Percentiles rank a stretch among this genome's conserved stretches.
Evolutionary conservation across 768 basidiomycete species (phyloP).

Genomic region (Amanita pallidorosea): DNA sequence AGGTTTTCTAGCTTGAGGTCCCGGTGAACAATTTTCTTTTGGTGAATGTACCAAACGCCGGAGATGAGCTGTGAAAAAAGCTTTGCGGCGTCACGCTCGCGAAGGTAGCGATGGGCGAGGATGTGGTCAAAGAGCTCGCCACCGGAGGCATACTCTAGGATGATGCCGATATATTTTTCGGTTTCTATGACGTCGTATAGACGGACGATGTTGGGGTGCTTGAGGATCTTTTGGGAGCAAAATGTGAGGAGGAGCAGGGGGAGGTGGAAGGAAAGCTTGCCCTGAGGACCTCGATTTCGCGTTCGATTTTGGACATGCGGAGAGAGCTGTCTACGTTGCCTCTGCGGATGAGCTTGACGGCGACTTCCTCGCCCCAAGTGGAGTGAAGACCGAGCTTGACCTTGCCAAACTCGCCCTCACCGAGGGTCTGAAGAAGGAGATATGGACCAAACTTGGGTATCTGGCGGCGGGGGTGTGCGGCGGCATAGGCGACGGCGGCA

Average conservation of each 20-base stretch:
- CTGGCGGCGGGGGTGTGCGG: constrained; percentile 74
- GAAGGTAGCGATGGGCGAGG: constrained; percentile 91
- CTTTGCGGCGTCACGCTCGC: constrained; percentile 88
- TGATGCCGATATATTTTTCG: constrained; percentile 99
- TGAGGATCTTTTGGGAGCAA: constrained; percentile 53
- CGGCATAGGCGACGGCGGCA: constrained; percentile 72
- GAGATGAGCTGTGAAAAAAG: constrained; percentile 98
- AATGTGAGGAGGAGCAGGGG: background rate
- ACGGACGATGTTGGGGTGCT: constrained; percentile 97
- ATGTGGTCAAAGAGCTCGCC: constrained; percentile 99
- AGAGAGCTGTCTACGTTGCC: constrained; percentile 83
- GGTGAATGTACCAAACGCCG: constrained; percentile 97
- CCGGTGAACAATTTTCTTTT: constrained; percentile 98
- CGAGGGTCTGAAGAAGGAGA: constrained; percentile 88
- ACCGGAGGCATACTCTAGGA: constrained; percentile 95
- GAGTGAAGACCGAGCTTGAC: constrained; percentile 95
- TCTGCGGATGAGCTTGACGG: constrained; percentile 91
- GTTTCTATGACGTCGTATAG: constrained; percentile 99
- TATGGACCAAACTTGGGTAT: constrained; percentile 96
- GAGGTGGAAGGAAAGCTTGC: constrained; percentile 34
- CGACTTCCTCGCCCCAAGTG: constrained; percentile 96
- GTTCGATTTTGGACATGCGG: constrained; percentile 89
- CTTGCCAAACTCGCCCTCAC: constrained; percentile 98
- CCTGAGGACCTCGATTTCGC: constrained; percentile 94
- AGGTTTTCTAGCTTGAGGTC: constrained; percentile 99